Evolutionary conservation across 1,139 yeast genomes (phyloP), one percentile per base, ranked within the genome.

Genomic region (Nakaseomyces sp.): DNA sequence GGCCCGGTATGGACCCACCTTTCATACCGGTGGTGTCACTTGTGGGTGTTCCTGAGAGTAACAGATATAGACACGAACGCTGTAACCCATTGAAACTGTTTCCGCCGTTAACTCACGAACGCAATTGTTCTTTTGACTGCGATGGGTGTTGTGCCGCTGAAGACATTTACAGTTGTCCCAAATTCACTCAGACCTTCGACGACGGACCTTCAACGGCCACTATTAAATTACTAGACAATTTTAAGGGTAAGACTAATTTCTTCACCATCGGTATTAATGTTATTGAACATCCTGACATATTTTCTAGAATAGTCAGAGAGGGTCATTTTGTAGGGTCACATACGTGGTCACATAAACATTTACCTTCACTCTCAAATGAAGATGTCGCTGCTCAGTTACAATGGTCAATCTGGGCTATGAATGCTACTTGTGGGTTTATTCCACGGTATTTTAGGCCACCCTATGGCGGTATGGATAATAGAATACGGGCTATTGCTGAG

Each of bases 331-430:
- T 88, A 61, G 97, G 86, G 1, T 75, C 89, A 0, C 98, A 89
- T 61, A 87, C 96, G 1, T 89, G 96, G 96, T 79, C 91, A 3
- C 97, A 89, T 66, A 78, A 80, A 47, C 85, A 81, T 55, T 70
- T 89, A 48, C 96, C 97, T 1, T 66, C 79, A 1, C 69, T 89
- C 47, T 64, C 78, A 15, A 87, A 87, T 60, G 91, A 86, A 62
- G 76, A 85, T 49, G 77, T 89, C 19, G 79, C 84, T 47, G 95
- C 96, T 0, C 96, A 89, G 61, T 67, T 89, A 39, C 81, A 89
- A 65, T 89, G 97, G 98, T 82, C 94, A 1, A 79, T 88, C 31
- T 89, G 97, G 97, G 96, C 96, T 4, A 86, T 88, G 93, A 88
- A 91, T 65, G 96, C 96, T 3, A 88, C 97, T 0, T 84, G 86